phyloP scores from a whole-genome alignment of 495 filamentous ascomycete genomes.

The Neurospora terricola region DNA sequence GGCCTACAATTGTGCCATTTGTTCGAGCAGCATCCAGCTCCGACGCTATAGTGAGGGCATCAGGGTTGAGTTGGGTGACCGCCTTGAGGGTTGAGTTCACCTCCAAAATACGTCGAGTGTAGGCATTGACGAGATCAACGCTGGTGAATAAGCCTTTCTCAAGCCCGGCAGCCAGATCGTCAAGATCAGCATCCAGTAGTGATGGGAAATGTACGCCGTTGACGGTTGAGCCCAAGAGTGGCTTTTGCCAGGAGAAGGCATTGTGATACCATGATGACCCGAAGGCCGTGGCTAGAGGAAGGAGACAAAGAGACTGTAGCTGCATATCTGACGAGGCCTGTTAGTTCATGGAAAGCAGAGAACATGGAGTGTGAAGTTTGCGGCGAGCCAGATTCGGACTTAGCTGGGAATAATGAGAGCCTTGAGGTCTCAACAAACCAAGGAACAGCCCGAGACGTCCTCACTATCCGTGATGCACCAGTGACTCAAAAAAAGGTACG shows the following conservation, averaged over 20 bases:
- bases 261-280: neutral
- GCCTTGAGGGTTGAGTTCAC: slow-evolving; percentile 29
- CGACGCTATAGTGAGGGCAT: slow-evolving; percentile 30
- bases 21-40: slow-evolving; percentile 21
- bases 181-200: slow-evolving; percentile 30
- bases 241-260: neutral
- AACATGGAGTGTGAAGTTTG: neutral
- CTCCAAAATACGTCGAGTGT: slow-evolving; percentile 31
- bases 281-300: neutral
- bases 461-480: neutral
- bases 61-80: slow-evolving; percentile 37
- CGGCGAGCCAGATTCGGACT: neutral
- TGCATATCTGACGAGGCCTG: neutral
- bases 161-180: slow-evolving; percentile 42
- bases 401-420: neutral
- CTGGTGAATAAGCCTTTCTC: slow-evolving; percentile 46
- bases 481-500: neutral
- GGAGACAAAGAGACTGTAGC: neutral
- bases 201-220: slow-evolving; percentile 3
- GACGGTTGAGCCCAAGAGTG: neutral
- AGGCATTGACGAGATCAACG: slow-evolving; percentile 46
- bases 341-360: neutral
- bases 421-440: neutral
- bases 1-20: slow-evolving; percentile 21
- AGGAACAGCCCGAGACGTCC: neutral